These are phyloP conservation scores for Xenosphaeropsis pyriputrescens DNA, from an alignment of 2,329 filamentous ascomycete genomes.

Conservation along the genomic window DNA sequence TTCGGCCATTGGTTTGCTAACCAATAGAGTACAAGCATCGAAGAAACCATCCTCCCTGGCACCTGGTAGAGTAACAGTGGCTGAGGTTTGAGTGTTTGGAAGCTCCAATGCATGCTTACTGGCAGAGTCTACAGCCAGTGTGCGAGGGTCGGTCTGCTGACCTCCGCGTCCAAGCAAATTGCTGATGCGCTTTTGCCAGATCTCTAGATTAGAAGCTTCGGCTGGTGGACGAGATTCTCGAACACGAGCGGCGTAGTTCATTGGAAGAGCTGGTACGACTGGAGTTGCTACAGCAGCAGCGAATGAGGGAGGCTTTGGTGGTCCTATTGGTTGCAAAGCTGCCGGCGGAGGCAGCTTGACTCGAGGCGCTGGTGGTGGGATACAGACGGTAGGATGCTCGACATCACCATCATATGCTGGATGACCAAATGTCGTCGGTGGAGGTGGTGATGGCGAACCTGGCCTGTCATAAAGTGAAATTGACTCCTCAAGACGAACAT, in stretches of 20 bases:
- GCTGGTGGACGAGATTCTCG: conserved; percentile 21
- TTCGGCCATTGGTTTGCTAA: conserved; percentile 58
- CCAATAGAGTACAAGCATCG: conserved; percentile 28
- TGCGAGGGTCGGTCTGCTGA: conserved; percentile 37
- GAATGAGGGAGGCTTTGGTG: conserved; percentile 28
- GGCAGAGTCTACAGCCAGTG: conserved; percentile 49
- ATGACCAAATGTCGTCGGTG: conserved; percentile 54
- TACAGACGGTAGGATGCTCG: conserved; percentile 49
- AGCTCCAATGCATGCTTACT: conserved; percentile 54
- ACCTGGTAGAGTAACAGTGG: conserved; percentile 57
- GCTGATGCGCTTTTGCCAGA: conserved; percentile 79
- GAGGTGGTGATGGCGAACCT: conserved; percentile 53
- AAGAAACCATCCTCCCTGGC: conserved; percentile 11
- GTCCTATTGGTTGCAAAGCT: conserved; percentile 23
- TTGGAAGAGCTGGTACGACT: conserved; percentile 11
- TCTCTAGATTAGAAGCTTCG: conserved; percentile 18
- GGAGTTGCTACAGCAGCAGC: conserved; percentile 22
- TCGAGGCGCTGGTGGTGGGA: conserved; percentile 57
- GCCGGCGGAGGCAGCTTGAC: conserved; percentile 64
- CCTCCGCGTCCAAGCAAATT: conserved; percentile 55
- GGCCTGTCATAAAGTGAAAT: conserved; percentile 20
- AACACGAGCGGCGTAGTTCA: conserved; percentile 13
- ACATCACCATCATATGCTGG: conserved; percentile 57
- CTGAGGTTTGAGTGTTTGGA: conserved; percentile 24
- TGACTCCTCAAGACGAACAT: conserved; percentile 27